phyloP scores from a whole-genome alignment of 202 grass and related monocot species.

The Zoysia matrella region DNA sequence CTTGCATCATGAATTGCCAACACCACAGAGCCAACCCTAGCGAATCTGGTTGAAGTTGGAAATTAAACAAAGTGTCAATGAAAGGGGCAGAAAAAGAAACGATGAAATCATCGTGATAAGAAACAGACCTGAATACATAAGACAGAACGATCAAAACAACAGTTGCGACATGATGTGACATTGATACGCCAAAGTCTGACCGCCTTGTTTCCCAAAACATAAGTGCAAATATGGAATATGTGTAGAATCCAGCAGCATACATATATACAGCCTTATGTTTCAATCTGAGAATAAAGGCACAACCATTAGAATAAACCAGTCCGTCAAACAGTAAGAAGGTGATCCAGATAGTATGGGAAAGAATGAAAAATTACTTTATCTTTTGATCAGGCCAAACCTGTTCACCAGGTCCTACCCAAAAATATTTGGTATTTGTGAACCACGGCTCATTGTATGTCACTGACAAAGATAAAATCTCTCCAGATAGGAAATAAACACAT shows the following conservation, averaged over 20 bases:
- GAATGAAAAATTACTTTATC: slow-evolving; percentile 70
- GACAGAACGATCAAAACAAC: slow-evolving; percentile 70
- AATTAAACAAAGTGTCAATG: not conserved
- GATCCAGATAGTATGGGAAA: not conserved
- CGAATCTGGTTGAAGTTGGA: slow-evolving; percentile 56
- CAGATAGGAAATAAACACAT: slow-evolving; percentile 92
- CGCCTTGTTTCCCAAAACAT: too few species aligned
- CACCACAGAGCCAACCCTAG: slow-evolving; percentile 78
- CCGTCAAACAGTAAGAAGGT: slow-evolving; percentile 24
- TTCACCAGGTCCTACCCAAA: slow-evolving; percentile 88
- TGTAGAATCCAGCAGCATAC: too few species aligned
- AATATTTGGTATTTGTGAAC: slow-evolving; percentile 87
- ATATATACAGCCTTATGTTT: slow-evolving; percentile 66
- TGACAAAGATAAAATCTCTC: slow-evolving; percentile 69
- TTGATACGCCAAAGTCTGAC: too few species aligned
- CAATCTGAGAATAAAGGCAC: slow-evolving; percentile 54
- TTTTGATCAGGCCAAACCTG: slow-evolving; percentile 97
- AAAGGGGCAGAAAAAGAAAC: not conserved
- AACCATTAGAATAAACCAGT: slow-evolving; percentile 38
- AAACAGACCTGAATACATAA: slow-evolving; percentile 82
- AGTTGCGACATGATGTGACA: slow-evolving; percentile 59
- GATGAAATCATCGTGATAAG: slow-evolving; percentile 18
- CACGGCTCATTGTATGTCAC: slow-evolving; percentile 83
- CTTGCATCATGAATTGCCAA: slow-evolving; percentile 96
- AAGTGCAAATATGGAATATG: too few species aligned